A percentile compares a stretch with the other conserved stretches of the same genome.
These are phyloP conservation scores for Daedalea quercina DNA, from an alignment of 768 basidiomycete species.

Conservation along the genomic window DNA sequence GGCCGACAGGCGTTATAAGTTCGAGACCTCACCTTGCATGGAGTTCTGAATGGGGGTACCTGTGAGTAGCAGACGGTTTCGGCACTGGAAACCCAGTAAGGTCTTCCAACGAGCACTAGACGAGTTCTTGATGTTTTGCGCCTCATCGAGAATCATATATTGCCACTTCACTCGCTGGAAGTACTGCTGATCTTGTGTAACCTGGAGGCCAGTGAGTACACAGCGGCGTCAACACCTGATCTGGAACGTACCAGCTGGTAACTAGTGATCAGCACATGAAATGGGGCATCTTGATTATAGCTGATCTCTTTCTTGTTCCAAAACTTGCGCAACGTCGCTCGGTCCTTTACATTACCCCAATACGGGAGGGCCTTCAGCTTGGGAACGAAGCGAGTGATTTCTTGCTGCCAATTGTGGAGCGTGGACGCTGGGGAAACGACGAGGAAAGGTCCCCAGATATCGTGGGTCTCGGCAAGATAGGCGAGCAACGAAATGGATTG, in stretches of 20 bases:
- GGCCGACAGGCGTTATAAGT: neutral
- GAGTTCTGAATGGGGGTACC: slow-evolving; percentile 99
- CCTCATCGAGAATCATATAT: slow-evolving; percentile 99
- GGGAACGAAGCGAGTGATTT: slow-evolving; percentile 93
- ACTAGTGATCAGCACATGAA: slow-evolving; percentile 94
- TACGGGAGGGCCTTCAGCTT: slow-evolving; percentile 91
- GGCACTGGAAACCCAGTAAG: slow-evolving; percentile 88
- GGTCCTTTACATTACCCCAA: slow-evolving; percentile 97
- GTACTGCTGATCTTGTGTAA: slow-evolving; percentile 96
- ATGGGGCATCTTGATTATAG: slow-evolving; percentile 91
- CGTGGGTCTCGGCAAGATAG: slow-evolving; percentile 93
- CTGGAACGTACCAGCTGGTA: slow-evolving; percentile 75
- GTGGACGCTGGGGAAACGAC: slow-evolving; percentile 97
- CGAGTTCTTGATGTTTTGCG: slow-evolving; percentile 99
- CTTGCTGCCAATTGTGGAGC: slow-evolving; percentile 99
- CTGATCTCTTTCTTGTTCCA: slow-evolving; percentile 98
- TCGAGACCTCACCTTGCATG: slow-evolving; percentile 77
- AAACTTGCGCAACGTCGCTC: slow-evolving; percentile 89
- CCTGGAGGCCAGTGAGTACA: slow-evolving; percentile 33
- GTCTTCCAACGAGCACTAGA: slow-evolving; percentile 97
- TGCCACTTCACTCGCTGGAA: slow-evolving; percentile 99
- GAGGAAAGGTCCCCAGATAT: slow-evolving; percentile 99
- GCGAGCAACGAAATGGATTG: slow-evolving; percentile 96
- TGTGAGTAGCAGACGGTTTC: slow-evolving; percentile 90
- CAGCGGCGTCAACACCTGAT: neutral